A percentile compares a stretch with the other conserved stretches of the same genome.
Evolutionary conservation across 1,139 yeast genomes (phyloP).

Genomic region (Scheffersomyces lignicola): DNA sequence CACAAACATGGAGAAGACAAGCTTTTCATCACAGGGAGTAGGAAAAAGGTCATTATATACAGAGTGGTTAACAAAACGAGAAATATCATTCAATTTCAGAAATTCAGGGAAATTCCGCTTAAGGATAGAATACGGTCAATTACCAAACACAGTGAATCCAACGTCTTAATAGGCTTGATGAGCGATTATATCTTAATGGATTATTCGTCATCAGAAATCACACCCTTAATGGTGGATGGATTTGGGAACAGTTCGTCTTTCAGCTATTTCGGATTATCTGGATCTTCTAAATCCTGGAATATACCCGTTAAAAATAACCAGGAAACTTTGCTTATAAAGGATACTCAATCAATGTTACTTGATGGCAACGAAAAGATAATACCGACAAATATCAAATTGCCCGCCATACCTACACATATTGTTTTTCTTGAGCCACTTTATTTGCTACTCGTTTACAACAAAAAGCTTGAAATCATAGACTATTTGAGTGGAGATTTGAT

Average conservation of each 20-base stretch:
- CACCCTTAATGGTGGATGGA: constrained; percentile 16
- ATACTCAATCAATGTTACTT: constrained; percentile 24
- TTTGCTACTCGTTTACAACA: constrained; percentile 37
- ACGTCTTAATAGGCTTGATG: constrained; percentile 25
- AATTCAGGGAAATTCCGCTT: constrained; percentile 24
- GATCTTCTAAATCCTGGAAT: constrained; percentile 24
- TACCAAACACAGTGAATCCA: constrained; percentile 12
- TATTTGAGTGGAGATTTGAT: constrained; percentile 42
- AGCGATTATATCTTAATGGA: constrained; percentile 32
- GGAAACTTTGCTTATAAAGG: constrained; percentile 27
- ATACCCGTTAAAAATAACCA: constrained; percentile 16
- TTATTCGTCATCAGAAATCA: constrained; percentile 16
- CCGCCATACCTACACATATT: constrained; percentile 32
- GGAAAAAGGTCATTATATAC: constrained; percentile 30
- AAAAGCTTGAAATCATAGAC: constrained; percentile 47
- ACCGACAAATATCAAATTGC: constrained; percentile 26
- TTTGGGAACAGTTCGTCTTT: constrained; percentile 21
- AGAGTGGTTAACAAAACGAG: constrained; percentile 30
- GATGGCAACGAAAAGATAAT: constrained; percentile 15
- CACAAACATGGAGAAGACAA: constrained; percentile 19
- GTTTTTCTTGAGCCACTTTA: constrained; percentile 47
- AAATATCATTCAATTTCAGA: constrained; percentile 29
- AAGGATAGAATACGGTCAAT: constrained; percentile 29
- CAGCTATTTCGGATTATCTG: constrained; percentile 29
- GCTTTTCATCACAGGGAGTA: constrained; percentile 29